Evolutionary conservation across 1,139 yeast genomes (phyloP), one percentile per base, ranked within the genome.

Genomic region (Blastobotrys serpentis): DNA sequence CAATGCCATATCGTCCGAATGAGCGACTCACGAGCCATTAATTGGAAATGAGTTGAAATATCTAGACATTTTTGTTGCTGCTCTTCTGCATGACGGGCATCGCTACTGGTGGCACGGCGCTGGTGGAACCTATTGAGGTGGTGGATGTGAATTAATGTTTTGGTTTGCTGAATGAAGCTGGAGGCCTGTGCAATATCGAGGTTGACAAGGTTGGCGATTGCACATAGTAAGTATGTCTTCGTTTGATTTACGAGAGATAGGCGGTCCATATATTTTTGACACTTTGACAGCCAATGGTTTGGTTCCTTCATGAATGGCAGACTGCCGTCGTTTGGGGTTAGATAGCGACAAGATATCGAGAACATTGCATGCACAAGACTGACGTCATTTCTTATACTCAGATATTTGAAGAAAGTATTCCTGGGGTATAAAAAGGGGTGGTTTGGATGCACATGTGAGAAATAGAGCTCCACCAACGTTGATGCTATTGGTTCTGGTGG

Each of bases 281-380:
- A 50, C 17, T 55, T 50, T 10, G 55, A 33, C 10, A 51, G 48
- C 64, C 64, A 60, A 49, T 57, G 60, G 46, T 47, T 49, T 2
- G 63, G 61, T 37, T 60, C 64, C 17, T 51, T 47, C 46, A 53
- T 49, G 48, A 51, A 58, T 7, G 49, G 52, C 25, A 50, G 48
- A n/a, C 49, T 49, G 22, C 43, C 44, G 8, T 17, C 19, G 25
- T 7, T 19, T 4, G 19, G 13, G n/a, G 65, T 56, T 1, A 65
- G 62, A 51, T 59, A 67, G 6, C 71, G 64, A 44, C 78, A 68
- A 16, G 74, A 67, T 10, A 68, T 68, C 3, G 79, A 68, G 53
- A 77, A 72, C 60, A 80, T 71, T 2, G 78, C 72, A 55, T 75
- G 79, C 18, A 77, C 54, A 7, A 77, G 59, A 0, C 80, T 68